Evolutionary conservation across 371 early-diverging fungal genomes (phyloP).

Genomic region (Lichtheimia ramosa): DNA sequence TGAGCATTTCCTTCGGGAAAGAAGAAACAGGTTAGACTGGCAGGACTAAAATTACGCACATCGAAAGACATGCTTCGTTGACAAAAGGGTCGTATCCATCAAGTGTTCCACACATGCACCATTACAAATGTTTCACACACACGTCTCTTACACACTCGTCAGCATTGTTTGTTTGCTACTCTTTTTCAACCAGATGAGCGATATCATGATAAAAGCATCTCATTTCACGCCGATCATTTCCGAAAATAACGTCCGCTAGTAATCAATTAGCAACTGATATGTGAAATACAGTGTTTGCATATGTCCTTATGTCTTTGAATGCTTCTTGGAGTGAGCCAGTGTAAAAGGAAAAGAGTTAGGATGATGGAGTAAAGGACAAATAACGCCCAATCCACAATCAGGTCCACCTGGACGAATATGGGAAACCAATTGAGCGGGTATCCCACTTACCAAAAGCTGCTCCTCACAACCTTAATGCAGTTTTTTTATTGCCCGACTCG

Average conservation of each 20-base stretch:
- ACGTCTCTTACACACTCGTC: no score
- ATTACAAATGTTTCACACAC: no score
- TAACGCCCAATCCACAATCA: neutral
- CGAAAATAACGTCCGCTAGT: no score
- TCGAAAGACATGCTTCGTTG: neutral
- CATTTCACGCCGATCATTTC: neutral
- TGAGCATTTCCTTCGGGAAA: neutral
- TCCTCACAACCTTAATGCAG: conserved; percentile 1
- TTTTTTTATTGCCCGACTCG: conserved; percentile 7
- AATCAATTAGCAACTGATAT: no score
- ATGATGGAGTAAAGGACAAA: neutral
- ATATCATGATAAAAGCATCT: neutral
- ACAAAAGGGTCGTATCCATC: neutral
- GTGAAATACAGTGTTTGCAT: no score
- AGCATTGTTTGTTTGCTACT: neutral
- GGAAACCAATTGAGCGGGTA: conserved; percentile 3
- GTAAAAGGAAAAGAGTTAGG: neutral
- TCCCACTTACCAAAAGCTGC: neutral
- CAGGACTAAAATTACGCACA: neutral
- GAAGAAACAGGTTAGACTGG: neutral
- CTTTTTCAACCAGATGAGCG: neutral
- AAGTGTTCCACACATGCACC: neutral
- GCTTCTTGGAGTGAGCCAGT: neutral
- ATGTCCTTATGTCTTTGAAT: no score
- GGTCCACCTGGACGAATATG: conserved; percentile 1